A percentile compares a stretch with the other conserved stretches of the same genome.
Conservation (phyloP, 208 protist genomes). For the Porcisia hertigi region DNA sequence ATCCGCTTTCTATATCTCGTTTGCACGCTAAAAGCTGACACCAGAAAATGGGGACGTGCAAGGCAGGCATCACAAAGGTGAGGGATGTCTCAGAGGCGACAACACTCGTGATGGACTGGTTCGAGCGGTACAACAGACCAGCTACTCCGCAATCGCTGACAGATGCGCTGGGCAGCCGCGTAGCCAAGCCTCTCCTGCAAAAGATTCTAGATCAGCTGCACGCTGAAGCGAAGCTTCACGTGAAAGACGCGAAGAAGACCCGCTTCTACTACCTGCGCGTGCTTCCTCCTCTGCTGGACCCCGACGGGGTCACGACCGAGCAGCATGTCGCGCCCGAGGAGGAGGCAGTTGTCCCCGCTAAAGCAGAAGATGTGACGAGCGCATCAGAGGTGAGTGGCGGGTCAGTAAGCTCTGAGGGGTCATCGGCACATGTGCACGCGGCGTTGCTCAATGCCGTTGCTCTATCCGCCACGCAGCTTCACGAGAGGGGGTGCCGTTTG, state of each 20-base stretch:
- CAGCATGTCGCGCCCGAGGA: background rate
- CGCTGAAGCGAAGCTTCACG: constrained; percentile 44
- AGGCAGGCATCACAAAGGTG: constrained; percentile 41
- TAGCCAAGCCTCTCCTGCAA: constrained; percentile 74
- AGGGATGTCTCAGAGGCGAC: constrained; percentile 51
- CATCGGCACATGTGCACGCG: background rate
- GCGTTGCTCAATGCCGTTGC: constrained; percentile 4
- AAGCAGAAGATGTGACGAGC: background rate
- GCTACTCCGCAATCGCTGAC: constrained; percentile 80
- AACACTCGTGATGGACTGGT: constrained; percentile 68
- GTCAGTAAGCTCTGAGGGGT: background rate
- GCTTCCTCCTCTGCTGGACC: background rate
- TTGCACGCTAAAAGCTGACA: background rate
- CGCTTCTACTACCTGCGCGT: constrained; percentile 67
- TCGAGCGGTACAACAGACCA: constrained; percentile 83
- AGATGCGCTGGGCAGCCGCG: constrained; percentile 83
- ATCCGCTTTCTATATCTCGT: background rate
- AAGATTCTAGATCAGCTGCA: constrained; percentile 69
- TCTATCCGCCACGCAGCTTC: background rate
- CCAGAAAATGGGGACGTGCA: constrained; percentile 34
- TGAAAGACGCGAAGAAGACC: constrained; percentile 85
- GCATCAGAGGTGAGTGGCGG: background rate
- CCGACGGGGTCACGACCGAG: background rate
- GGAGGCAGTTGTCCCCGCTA: background rate
- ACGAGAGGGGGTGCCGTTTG: constrained; percentile 13